Conservation (phyloP, 495 filamentous ascomycete species). For the Pyronema domesticum region DNA sequence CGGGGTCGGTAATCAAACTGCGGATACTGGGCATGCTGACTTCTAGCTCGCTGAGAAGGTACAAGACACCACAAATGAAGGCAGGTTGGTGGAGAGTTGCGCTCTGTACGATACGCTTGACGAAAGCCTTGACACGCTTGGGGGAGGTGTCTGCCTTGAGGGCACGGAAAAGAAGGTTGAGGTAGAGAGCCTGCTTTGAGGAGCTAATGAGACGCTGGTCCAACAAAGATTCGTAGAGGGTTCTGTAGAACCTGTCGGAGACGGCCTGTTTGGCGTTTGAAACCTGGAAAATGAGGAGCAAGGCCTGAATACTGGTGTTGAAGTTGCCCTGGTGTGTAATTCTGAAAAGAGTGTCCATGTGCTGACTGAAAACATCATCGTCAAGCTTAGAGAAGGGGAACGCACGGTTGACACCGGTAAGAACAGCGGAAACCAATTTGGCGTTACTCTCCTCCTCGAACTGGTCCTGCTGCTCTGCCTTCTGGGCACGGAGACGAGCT, state of each 20-base stretch:
- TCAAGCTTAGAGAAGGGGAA: conserved; percentile 79
- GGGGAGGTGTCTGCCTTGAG: conserved; percentile 74
- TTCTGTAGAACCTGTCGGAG: conserved; percentile 81
- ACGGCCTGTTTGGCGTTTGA: conserved; percentile 53
- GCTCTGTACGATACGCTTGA: conserved; percentile 82
- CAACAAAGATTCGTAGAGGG: conserved; percentile 82
- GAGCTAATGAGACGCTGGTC: conserved; percentile 74
- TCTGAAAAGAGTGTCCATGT: conserved; percentile 80
- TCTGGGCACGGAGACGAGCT: conserved; percentile 21
- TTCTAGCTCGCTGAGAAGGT: conserved; percentile 67
- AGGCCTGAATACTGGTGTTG: conserved; percentile 90
- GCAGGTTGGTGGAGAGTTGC: conserved; percentile 71
- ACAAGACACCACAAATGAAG: conserved; percentile 78
- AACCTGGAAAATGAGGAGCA: conserved; percentile 91
- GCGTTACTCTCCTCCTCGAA: conserved; percentile 55
- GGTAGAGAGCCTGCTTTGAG: conserved; percentile 86
- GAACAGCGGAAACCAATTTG: conserved; percentile 73
- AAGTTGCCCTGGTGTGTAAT: conserved; percentile 97
- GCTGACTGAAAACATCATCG: conserved; percentile 36
- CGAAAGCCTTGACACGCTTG: conserved; percentile 82
- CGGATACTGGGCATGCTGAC: conserved; percentile 54
- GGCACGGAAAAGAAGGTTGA: conserved; percentile 76
- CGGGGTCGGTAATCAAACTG: conserved; percentile 52
- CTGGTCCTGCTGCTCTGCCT: conserved; percentile 38
- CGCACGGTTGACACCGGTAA: conserved; percentile 89